phyloP scores from a whole-genome alignment of 2,329 filamentous ascomycete genomes.

The Talaromyces islandicus region DNA sequence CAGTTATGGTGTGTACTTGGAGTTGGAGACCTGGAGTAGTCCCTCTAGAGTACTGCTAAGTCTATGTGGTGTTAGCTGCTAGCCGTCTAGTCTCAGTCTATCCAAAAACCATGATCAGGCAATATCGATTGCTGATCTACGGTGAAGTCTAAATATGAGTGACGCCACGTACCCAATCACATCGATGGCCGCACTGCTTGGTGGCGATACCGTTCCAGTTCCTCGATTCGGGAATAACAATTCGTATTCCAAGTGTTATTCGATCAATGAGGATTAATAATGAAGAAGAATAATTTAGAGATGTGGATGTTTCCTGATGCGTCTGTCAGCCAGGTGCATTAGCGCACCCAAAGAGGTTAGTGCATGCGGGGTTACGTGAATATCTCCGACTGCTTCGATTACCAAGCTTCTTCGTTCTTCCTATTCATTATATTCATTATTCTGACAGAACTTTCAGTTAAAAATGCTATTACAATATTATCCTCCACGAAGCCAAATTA shows the following conservation, averaged over 20 bases:
- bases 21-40: no score
- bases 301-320: neutral
- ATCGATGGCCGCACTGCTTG: no score
- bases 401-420: no score
- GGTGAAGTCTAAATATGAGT: neutral
- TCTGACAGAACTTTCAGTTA: neutral
- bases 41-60: no score
- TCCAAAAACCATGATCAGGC: neutral
- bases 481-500: neutral
- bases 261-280: neutral
- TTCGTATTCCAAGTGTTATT: no score
- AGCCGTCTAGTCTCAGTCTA: no score
- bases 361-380: neutral
- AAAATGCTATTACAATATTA: neutral
- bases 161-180: neutral
- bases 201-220: no score
- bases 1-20: neutral
- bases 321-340: neutral
- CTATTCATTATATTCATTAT: no score
- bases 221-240: no score
- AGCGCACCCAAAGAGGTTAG: neutral
- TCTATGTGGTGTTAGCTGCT: no score
- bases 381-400: neutral
- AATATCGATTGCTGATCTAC: neutral
- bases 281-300: neutral